Evolutionary conservation across 2,329 filamentous ascomycete species (phyloP).

Genomic region (Talaromyces verruculosus): DNA sequence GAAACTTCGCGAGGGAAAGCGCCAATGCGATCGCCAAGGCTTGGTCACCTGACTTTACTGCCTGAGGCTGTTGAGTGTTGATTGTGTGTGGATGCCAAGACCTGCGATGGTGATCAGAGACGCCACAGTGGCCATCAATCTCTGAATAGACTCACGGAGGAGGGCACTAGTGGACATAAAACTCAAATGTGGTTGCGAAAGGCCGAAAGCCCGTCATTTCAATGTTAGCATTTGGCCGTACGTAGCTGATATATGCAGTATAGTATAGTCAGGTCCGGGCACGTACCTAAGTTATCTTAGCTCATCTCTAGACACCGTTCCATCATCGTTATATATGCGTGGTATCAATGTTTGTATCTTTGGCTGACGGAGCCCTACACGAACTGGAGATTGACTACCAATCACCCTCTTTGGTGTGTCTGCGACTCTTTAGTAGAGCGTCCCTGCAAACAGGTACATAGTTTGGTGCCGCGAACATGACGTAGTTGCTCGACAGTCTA

Average conservation of each 20-base stretch:
- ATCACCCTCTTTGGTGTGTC: neutral
- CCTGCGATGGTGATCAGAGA: neutral
- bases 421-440: neutral
- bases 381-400: neutral
- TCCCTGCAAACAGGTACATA: constrained; percentile 2
- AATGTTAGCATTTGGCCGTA: neutral
- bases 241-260: neutral
- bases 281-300: neutral
- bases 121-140: neutral
- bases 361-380: neutral
- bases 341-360: neutral
- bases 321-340: neutral
- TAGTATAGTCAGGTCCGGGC: neutral
- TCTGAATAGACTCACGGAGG: neutral
- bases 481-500: constrained; percentile 5
- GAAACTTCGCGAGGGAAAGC: neutral
- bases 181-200: neutral
- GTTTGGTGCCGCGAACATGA: neutral
- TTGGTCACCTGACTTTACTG: neutral
- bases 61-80: neutral
- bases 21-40: neutral
- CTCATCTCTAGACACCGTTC: neutral
- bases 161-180: neutral
- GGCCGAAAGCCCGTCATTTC: neutral
- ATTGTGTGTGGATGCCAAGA: neutral